Evolutionary conservation across 768 basidiomycete genomes (phyloP), one percentile per base, ranked within the genome.

Genomic region (Tulasnella calospora): DNA sequence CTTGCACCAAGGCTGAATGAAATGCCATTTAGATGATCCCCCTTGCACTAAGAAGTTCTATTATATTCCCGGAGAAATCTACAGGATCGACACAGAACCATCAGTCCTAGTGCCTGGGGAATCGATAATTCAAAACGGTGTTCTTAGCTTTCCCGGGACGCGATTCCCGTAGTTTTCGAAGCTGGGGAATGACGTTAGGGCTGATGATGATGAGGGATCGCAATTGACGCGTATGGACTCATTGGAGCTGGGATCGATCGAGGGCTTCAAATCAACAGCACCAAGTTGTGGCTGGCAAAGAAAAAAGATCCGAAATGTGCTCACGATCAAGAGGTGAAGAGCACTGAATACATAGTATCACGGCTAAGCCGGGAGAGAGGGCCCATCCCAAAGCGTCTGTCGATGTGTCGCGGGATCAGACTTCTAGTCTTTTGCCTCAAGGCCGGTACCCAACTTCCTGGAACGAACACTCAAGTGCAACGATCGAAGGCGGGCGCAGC

Each of bases 1-100:
- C 61, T 67, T 67, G 61, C 61, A 67, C 61, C 35, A 30, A 33
- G 61, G 61, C 61, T 67, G 61, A 67, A 67, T 67, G 61, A 33
- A 67, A 33, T 67, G 10, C 27, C 51, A 51, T 51, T 51, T 7
- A n/a, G 51, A 6, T 51, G 51, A 67, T 33, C 61, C 61, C 61
- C 30, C 61, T 67, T 67, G 51, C 51, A 51, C 51, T 51, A n/a
- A 51, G 51, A 51, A 51, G 51, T 17, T 67, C 1, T 35, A 67
- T 30, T 67, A 15, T 17, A 67, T 30, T 67, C 13, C 10, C 61
- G 61, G 61, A 67, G 33, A 67, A 67, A 67, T 67, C 27, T 4
- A 33, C 27, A 67, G n/a, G 27, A 67, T 67, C 61, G 30, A 12
- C 30, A 8, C 30, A 67, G 30, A 27, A 67, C 61, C 30, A 51